Base-by-base conservation (phyloP, 441 rosid genomes). In the Bruguiera hainesii region DNA sequence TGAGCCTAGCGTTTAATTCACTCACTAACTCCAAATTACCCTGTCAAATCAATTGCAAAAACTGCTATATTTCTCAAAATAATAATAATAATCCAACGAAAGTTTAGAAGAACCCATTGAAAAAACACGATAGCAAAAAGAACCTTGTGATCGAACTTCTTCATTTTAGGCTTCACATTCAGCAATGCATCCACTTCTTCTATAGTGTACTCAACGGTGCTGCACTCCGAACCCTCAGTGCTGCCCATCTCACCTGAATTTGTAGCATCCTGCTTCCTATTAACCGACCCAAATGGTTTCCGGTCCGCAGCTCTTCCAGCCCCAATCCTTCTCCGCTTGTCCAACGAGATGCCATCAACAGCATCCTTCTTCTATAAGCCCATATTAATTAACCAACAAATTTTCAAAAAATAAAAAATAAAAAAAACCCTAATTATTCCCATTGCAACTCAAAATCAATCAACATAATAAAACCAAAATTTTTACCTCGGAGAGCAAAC, bases 71-170 rank as follows among this genome's bases (percentile, higher is more conserved):
- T 48, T 28, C 23, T 2, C 3, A 33, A 51, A 50, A 26, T 23
- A n/a, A 3, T 4, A 25, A 30, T 31, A 18, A 23, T 23, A 56
- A 35, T 11, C 31, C 28, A 61, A 64, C 21, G 68, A 1, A 31
- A n/a, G 42, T 10, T 9, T 37, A 31, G 28, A 33, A 30, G 50
- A 42, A 6, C 4, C 10, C 6, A 51, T 42, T 7, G 0, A 33
- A 19, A 2, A 25, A 2, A 10, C 52, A 8, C 1, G 37, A 33
- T 7, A 7, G 37, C 9, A 7, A 33, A 39, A 6, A 57, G 21
- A 66, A 92, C 99, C 98, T 93, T 96, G 57, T 81, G 83, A 68
- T 96, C 98, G 72, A 84, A 86, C 67, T 88, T 89, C 61, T 81
- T 88, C 51, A 85, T 81, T 78, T 88, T 96, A 0, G 79, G 83